Evolutionary conservation across 2,329 filamentous ascomycete species (phyloP).

Genomic region (Fusarium sp.): DNA sequence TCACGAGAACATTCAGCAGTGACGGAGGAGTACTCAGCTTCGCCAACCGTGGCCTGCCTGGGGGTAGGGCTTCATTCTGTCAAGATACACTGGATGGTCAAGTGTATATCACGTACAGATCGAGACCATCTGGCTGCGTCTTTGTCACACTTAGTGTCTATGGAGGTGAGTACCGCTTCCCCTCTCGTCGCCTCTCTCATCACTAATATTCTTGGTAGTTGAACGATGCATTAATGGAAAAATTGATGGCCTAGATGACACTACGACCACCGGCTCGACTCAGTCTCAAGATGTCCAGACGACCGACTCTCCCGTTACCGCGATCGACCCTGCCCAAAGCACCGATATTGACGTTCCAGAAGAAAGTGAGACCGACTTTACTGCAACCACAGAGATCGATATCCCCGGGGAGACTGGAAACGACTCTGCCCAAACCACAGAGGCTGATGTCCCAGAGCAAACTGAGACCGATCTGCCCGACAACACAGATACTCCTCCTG

Average conservation of each 20-base stretch:
- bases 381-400: rapidly evolving
- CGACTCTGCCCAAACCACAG: neutral
- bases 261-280: neutral
- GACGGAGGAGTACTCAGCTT: neutral
- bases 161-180: neutral
- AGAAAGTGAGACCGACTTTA: rapidly evolving
- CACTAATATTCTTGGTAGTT: neutral
- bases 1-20: neutral
- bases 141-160: neutral
- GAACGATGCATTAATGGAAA: neutral
- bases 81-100: neutral
- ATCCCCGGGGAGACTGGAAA: too few species aligned
- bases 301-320: neutral
- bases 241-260: neutral
- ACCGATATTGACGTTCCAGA: neutral
- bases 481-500: neutral
- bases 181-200: neutral
- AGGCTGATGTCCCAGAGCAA: rapidly evolving
- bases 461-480: neutral
- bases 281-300: neutral
- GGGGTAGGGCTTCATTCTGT: neutral
- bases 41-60: neutral
- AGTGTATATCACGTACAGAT: conserved; percentile 7
- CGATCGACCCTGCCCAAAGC: too few species aligned
- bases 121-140: neutral